Evolutionary conservation across 2,329 filamentous ascomycete genomes (phyloP), one percentile per base, ranked within the genome.

Genomic region (Hypomyces rosellus): DNA sequence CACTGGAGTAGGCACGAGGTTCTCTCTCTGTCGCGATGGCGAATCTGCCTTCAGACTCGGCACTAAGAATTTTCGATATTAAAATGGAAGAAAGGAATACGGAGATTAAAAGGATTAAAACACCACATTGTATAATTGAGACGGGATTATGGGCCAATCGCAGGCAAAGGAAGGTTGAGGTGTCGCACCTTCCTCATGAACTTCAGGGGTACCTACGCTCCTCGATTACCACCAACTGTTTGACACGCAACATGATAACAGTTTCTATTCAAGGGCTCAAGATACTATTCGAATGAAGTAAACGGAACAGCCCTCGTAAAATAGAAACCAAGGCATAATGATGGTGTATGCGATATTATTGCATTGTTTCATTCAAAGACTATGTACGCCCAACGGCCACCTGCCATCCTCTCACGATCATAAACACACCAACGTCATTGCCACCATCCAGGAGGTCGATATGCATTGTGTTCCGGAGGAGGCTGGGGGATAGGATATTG

Each of bases 401-500:
- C 36, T n/a, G 36, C 4, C 36, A 38, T n/a, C 16, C 36, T 38
- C 14, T 5, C 36, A 38, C 36, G 6, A 11, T 30, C 25, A 30
- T 30, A 30, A 20, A 20, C 9, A 20, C n/a, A 5, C 14, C 25
- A 13, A 41, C 13, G 5, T 41, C 38, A 41, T 20, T 16, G 12
- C 38, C 38, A 20, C 38, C 38, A 41, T 41, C 15, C 16, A 41
- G 38, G 38, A 11, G 38, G 16, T 20, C 20, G 38, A 16, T 41
- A 41, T 9, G 7, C 20, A 3, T 20, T 41, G 7, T 16, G 38
- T 20, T 41, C 38, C 5, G 38, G 13, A 20, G 13, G 15, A 6
- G 16, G 38, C 15, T 41, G 38, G 38, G 22, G 20, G 20, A 8
- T 5, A 4, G 16, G 2, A 20, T 41, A 13, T 44, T 58, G 55